Conservation (phyloP, 371 early-diverging fungal genomes). For the Mucor plumbeus region DNA sequence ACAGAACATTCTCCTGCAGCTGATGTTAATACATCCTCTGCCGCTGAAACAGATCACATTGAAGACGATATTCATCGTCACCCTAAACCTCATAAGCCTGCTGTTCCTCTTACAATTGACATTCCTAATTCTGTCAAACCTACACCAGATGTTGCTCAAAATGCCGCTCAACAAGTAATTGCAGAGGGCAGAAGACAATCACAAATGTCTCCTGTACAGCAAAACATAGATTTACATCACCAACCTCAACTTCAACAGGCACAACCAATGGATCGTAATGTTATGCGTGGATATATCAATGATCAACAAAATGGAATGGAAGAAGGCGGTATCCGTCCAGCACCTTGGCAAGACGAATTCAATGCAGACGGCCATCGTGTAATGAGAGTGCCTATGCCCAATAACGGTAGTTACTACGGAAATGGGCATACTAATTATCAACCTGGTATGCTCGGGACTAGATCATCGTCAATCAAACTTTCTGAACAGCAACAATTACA, state of each 20-base stretch:
- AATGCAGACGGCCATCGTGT: constrained; percentile 8
- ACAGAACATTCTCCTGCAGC: background rate
- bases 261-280: constrained; percentile 9
- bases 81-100: constrained; percentile 36
- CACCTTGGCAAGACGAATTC: constrained; percentile 30
- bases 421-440: constrained; percentile 9
- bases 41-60: background rate
- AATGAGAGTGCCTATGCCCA: background rate
- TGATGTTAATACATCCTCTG: background rate
- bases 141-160: constrained; percentile 19
- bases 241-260: constrained; percentile 1
- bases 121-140: constrained; percentile 41
- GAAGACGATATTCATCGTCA: constrained; percentile 6
- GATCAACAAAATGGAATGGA: background rate
- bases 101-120: constrained; percentile 46
- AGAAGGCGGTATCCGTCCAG: constrained; percentile 28
- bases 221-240: background rate
- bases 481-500: constrained; percentile 17
- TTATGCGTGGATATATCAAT: constrained; percentile 13
- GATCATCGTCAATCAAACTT: constrained; percentile 15
- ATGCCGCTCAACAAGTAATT: constrained; percentile 36
- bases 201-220: constrained; percentile 32
- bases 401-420: background rate
- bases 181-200: constrained; percentile 37
- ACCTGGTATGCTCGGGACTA: constrained; percentile 10